A percentile compares a stretch with the other conserved stretches of the same genome.
Conservation (phyloP, 75 land plant genomes). For the Selaginella moellendorffii region DNA sequence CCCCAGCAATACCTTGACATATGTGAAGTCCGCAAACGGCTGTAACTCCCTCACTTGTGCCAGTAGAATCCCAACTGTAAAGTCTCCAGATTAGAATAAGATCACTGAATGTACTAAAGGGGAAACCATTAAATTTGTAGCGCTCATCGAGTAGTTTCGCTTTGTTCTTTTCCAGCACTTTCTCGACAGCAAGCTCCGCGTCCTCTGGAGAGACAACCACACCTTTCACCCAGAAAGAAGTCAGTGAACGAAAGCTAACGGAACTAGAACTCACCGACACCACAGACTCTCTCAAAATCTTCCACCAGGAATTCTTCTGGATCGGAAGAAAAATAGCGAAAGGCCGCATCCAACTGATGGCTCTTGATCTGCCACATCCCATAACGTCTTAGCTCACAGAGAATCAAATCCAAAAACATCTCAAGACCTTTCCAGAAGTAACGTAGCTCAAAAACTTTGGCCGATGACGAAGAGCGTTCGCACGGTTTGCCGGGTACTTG, state of each 20-base stretch:
- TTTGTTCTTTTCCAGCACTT: slow-evolving; percentile 46
- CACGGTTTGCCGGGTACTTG: slow-evolving; percentile 46
- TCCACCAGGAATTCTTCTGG: slow-evolving; percentile 34
- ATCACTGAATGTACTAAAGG: neutral
- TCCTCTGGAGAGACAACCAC: slow-evolving; percentile 69
- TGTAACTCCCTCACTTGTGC: slow-evolving; percentile 56
- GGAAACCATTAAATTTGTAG: slow-evolving; percentile 67
- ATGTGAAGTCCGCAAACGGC: slow-evolving; percentile 88
- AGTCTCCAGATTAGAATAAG: neutral
- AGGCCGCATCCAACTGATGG: slow-evolving; percentile 80
- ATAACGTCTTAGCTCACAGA: neutral
- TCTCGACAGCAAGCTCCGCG: slow-evolving; percentile 35
- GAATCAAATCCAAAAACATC: neutral
- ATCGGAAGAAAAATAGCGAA: slow-evolving; percentile 33
- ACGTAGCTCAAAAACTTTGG: slow-evolving; percentile 48
- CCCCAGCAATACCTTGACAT: slow-evolving; percentile 80
- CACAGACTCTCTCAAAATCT: slow-evolving; percentile 82
- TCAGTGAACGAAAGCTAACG: neutral
- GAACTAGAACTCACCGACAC: slow-evolving; percentile 54
- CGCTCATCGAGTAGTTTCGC: slow-evolving; percentile 51
- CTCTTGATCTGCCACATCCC: slow-evolving; percentile 65
- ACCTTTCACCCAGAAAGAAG: no score
- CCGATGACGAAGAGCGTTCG: slow-evolving; percentile 79
- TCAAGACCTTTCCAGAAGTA: slow-evolving; percentile 48
- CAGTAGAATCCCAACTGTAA: slow-evolving; percentile 65